These are phyloP conservation scores for Aspergillus incahuasiensis DNA, from an alignment of 495 filamentous ascomycete genomes.

Conservation along the genomic window DNA sequence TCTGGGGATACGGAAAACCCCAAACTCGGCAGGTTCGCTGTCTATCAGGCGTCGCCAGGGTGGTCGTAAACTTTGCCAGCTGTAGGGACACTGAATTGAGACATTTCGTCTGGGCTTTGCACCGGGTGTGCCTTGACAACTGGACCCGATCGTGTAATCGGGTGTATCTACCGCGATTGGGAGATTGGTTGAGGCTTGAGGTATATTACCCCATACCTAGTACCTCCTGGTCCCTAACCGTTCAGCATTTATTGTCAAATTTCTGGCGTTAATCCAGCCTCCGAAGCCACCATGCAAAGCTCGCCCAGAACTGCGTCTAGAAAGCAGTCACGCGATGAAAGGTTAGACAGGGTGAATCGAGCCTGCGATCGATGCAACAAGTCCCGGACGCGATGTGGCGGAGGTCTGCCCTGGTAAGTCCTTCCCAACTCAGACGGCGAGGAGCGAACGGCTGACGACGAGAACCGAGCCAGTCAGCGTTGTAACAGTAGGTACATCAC, in stretches of 20 bases:
- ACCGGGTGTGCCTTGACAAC: too few relatives aligned
- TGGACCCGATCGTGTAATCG: too few relatives aligned
- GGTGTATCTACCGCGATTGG: too few relatives aligned
- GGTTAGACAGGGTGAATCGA: neutral
- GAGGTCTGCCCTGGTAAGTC: conserved; percentile 16
- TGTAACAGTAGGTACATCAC: neutral
- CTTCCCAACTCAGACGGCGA: neutral
- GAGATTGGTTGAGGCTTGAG: too few relatives aligned
- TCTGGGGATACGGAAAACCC: neutral
- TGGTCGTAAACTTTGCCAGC: neutral
- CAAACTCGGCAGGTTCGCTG: neutral
- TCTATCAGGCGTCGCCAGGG: neutral
- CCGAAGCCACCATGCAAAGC: neutral
- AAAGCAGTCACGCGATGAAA: neutral
- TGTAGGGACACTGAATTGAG: neutral
- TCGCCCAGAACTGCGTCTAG: neutral
- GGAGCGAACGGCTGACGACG: neutral
- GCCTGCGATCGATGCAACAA: conserved; percentile 14
- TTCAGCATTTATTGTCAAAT: too few relatives aligned
- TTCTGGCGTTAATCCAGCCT: too few relatives aligned
- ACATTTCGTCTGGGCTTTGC: neutral
- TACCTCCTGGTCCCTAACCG: too few relatives aligned
- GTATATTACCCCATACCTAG: too few relatives aligned
- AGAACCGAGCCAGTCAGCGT: neutral
- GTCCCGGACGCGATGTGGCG: conserved; percentile 17